Evolutionary conservation across 2,329 filamentous ascomycete genomes (phyloP).

Genomic region (Aureobasidium sp.): DNA sequence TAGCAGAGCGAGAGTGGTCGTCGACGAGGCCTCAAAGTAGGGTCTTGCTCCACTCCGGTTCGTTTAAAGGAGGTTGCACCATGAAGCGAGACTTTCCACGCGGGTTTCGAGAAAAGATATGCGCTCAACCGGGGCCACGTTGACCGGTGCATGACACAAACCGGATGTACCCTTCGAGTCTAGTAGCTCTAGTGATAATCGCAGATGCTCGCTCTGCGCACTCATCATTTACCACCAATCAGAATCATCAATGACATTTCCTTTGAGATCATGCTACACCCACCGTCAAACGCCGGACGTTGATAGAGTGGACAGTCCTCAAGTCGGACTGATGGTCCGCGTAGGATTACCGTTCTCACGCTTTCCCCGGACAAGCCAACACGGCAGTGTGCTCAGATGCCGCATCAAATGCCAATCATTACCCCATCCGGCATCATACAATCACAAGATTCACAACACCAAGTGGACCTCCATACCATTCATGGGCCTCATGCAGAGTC

Average conservation of each 20-base stretch:
- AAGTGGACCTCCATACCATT: neutral
- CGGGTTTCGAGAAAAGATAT: neutral
- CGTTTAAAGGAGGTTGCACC: too few relatives aligned
- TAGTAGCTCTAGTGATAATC: neutral
- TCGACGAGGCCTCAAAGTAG: neutral
- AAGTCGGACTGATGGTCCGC: neutral
- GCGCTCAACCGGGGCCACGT: neutral
- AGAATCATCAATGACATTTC: neutral
- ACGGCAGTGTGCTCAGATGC: neutral
- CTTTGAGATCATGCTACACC: neutral
- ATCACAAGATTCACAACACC: neutral
- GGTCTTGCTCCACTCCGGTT: neutral
- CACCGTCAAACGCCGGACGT: neutral
- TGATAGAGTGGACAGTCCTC: neutral
- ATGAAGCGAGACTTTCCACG: neutral
- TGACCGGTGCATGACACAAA: neutral
- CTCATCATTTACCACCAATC: neutral
- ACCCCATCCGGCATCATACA: neutral
- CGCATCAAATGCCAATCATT: neutral
- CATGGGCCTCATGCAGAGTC: neutral
- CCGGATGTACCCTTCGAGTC: neutral
- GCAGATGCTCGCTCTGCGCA: neutral
- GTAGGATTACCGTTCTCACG: neutral
- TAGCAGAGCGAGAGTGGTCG: neutral
- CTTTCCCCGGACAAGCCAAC: conserved; percentile 1